phyloP scores from a whole-genome alignment of 768 basidiomycete genomes.

The Boletus rubroflammeus region DNA sequence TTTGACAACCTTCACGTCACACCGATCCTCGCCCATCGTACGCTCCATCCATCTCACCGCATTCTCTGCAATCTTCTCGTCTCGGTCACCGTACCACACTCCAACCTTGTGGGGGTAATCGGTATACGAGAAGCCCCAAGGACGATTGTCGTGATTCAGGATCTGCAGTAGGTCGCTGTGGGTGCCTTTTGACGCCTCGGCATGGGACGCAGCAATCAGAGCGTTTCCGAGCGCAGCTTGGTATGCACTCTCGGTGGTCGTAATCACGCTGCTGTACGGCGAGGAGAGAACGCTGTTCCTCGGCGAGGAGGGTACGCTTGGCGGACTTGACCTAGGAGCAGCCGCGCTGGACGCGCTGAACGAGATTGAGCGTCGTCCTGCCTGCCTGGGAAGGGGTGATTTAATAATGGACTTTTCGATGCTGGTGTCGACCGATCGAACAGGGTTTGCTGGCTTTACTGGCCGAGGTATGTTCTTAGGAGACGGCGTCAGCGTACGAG shows the following conservation, averaged over 20 bases:
- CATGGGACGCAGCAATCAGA: conserved; percentile 89
- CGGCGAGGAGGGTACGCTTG: conserved; percentile 51
- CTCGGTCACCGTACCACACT: conserved; percentile 91
- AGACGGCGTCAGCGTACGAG: conserved; percentile 18
- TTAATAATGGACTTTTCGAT: conserved; percentile 37
- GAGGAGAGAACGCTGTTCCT: conserved; percentile 42
- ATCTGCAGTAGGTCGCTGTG: conserved; percentile 91
- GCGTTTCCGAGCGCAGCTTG: conserved; percentile 84
- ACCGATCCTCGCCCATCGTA: conserved; percentile 70
- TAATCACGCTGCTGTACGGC: conserved; percentile 19
- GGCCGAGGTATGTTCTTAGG: conserved; percentile 14
- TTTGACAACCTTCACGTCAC: conserved; percentile 75
- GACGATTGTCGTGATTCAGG: conserved; percentile 81
- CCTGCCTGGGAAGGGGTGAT: conserved; percentile 40
- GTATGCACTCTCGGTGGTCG: conserved; percentile 28
- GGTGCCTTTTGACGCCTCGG: conserved; percentile 88
- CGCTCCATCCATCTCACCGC: conserved; percentile 92
- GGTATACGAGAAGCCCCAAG: conserved; percentile 88
- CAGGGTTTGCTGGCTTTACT: conserved; percentile 10
- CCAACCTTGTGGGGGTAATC: conserved; percentile 72
- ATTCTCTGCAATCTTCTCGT: conserved; percentile 90
- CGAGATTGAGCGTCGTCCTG: conserved; percentile 71
- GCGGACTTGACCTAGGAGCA: conserved; percentile 36
- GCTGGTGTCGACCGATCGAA: conserved; percentile 24
- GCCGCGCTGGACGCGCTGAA: conserved; percentile 40